Base-by-base conservation (phyloP, 495 filamentous ascomycete species). In the Annulohypoxylon maeteangense region DNA sequence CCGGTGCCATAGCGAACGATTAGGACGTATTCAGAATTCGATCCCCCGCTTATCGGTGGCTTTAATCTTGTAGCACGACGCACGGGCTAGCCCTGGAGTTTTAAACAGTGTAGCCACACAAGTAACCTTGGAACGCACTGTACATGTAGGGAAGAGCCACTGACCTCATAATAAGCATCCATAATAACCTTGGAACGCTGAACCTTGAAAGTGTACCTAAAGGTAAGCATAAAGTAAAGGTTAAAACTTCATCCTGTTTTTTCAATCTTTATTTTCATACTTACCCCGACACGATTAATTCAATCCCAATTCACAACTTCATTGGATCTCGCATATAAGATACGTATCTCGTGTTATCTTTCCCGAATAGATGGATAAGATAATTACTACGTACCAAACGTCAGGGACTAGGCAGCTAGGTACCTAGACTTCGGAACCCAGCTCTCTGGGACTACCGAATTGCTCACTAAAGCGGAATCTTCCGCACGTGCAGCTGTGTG, bases 401-500 rank as follows among this genome's bases (percentile, higher is more conserved):
- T 40, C 36, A 54, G 50, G 29, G 1, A 32, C 14, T 14, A 34
- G n/a, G n/a, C n/a, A n/a, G n/a, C n/a, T n/a, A n/a, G n/a, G n/a
- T n/a, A n/a, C n/a, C n/a, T n/a, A 29, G 29, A 16, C 29, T 55
- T 55, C 32, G 7, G 47, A 47, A 67, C 23, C 55, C 54, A 67
- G 23, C 22, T 53, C 23, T 55, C n/a, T 27, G 64, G 44, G 34
- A 45, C 25, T 18, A 60, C 25, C 18, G 3, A 32, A 16, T 3
- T 2, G 4, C 7, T 44, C 20, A 36, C 7, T 22, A 34, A 42
- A 45, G 32, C 48, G 34, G 54, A 60, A 53, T 45, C 25, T 53
- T 70, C 60, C 55, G 50, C 57, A 31, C 53, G 12, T 64, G 58
- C 45, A 59, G 38, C 56, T 23, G 14, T 29, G 18, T 23, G 45